These are phyloP conservation scores for Aspergillus diversus DNA, from an alignment of 495 filamentous ascomycete genomes.

Conservation along the genomic window DNA sequence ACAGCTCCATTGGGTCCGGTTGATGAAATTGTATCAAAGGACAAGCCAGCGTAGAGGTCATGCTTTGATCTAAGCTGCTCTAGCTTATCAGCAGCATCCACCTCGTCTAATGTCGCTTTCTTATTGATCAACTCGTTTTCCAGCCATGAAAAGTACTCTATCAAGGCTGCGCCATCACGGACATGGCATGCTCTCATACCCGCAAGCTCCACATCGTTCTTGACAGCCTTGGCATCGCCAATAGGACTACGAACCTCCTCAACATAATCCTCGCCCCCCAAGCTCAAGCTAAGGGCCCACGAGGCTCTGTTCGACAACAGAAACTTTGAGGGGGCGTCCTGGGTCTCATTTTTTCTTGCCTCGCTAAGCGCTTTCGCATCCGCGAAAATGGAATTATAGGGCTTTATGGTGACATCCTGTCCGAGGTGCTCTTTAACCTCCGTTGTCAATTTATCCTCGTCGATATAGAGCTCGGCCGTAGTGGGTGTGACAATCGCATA, in stretches of 20 bases:
- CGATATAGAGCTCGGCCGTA: constrained; percentile 81
- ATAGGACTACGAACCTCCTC: constrained; percentile 89
- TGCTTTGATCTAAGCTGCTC: constrained; percentile 81
- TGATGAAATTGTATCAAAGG: constrained; percentile 95
- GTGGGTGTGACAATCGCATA: constrained; percentile 88
- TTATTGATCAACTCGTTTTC: constrained; percentile 82
- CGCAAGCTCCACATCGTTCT: constrained; percentile 88
- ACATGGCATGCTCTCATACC: constrained; percentile 96
- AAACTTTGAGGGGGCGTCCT: constrained; percentile 62
- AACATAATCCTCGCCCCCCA: constrained; percentile 86
- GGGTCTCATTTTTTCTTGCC: constrained; percentile 41
- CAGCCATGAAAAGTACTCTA: constrained; percentile 95
- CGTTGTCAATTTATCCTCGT: constrained; percentile 72
- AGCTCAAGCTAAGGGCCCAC: constrained; percentile 85
- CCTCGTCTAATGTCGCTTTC: constrained; percentile 79
- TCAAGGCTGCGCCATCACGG: constrained; percentile 89
- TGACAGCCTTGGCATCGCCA: constrained; percentile 94
- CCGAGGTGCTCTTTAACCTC: constrained; percentile 74
- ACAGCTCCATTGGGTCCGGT: constrained; percentile 94
- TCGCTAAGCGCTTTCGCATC: constrained; percentile 67
- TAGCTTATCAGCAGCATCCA: constrained; percentile 87
- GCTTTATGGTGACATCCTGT: constrained; percentile 73
- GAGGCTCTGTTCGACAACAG: constrained; percentile 87
- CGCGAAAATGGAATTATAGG: constrained; percentile 82
- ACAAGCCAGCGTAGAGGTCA: constrained; percentile 84